A percentile compares a stretch with the other conserved stretches of the same genome.
These are phyloP conservation scores for Phaseolus coccineus DNA, from an alignment of 331 rosid species.

Conservation along the genomic window DNA sequence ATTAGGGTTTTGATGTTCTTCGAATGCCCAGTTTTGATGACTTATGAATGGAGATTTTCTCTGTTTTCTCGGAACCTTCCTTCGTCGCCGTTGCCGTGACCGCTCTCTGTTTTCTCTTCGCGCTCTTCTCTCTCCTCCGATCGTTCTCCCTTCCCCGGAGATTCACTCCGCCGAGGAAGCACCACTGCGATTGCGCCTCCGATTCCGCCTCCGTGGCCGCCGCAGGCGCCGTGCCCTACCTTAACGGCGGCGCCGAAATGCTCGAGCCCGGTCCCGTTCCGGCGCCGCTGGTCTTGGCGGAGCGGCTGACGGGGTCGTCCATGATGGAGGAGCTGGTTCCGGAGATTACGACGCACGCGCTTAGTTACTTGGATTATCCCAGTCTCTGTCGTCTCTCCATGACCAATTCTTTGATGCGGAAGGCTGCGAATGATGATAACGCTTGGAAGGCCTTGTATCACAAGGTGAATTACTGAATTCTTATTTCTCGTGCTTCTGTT, in stretches of 20 bases:
- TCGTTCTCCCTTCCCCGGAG: constrained; percentile 45
- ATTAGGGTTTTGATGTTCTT: constrained; percentile 79
- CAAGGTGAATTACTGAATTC: constrained; percentile 60
- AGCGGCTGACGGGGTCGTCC: constrained; percentile 77
- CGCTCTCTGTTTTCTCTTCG: constrained; percentile 64
- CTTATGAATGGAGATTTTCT: constrained; percentile 85
- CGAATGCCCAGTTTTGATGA: constrained; percentile 79
- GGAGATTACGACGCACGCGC: constrained; percentile 96
- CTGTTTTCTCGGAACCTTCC: constrained; percentile 62
- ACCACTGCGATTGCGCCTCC: constrained; percentile 54
- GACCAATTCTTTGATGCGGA: constrained; percentile 96
- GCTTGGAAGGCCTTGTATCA: constrained; percentile 99
- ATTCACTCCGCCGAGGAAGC: constrained; percentile 45
- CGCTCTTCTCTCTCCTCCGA: constrained; percentile 65
- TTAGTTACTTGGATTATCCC: constrained; percentile 96
- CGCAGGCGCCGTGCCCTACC: constrained; percentile 50
- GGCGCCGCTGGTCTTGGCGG: constrained; percentile 52
- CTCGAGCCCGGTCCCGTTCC: constrained; percentile 47
- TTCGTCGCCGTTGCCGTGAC: constrained; percentile 66
- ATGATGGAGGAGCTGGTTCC: constrained; percentile 99
- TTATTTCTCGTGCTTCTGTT: background rate
- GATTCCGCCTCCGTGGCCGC: constrained; percentile 46
- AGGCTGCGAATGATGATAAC: constrained; percentile 95
- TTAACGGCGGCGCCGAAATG: constrained; percentile 73
- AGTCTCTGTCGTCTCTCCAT: constrained; percentile 95